Percentiles rank a stretch among this genome's conserved stretches.
Conservation (phyloP, 257 asterid species). For the Rauvolfia tetraphylla region DNA sequence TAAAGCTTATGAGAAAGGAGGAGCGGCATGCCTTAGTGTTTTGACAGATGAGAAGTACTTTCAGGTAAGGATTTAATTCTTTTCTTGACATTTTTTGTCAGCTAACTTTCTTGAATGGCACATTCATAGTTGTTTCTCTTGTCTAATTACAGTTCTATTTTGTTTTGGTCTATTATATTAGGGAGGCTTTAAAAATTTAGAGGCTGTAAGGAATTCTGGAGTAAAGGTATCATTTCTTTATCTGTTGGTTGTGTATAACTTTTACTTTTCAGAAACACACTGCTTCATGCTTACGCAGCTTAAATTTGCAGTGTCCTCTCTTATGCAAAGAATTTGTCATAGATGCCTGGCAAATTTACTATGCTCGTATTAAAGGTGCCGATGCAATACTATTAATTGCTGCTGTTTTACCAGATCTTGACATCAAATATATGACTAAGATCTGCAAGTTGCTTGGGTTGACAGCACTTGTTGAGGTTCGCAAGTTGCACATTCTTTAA, state of each 20-base stretch:
- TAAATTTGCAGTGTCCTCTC: constrained; percentile 72
- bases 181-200: constrained; percentile 91
- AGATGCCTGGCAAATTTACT: constrained; percentile 86
- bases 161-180: constrained; percentile 17
- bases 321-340: constrained; percentile 83
- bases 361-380: constrained; percentile 85
- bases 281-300: constrained; percentile 11
- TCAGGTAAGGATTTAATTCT: constrained; percentile 44
- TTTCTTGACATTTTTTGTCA: neutral
- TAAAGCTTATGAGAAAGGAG: constrained; percentile 91
- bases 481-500: constrained; percentile 17
- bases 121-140: neutral
- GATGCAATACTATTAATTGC: constrained; percentile 89
- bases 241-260: neutral
- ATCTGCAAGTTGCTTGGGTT: constrained; percentile 81
- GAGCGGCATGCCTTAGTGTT: constrained; percentile 94
- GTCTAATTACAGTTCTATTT: constrained; percentile 9
- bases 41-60: constrained; percentile 77
- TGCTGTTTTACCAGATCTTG: constrained; percentile 77
- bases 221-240: constrained; percentile 48
- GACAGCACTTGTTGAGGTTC: constrained; percentile 83
- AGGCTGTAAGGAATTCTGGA: constrained; percentile 66
- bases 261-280: neutral
- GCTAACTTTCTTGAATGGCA: neutral
- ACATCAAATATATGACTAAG: constrained; percentile 77